phyloP scores from a whole-genome alignment of 23 red algal genomes.

The Gracilariopsis chorda region DNA sequence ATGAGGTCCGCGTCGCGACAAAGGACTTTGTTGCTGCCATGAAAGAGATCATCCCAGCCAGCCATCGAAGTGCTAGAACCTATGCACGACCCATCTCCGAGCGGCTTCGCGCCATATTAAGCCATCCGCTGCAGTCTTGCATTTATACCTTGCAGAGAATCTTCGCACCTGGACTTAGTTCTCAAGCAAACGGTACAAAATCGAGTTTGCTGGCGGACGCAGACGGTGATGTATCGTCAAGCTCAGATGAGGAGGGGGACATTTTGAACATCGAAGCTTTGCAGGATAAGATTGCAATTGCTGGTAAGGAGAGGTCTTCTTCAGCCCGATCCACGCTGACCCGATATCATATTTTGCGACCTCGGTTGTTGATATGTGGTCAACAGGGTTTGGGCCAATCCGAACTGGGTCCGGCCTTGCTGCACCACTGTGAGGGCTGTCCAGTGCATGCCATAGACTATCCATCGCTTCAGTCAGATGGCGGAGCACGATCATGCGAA shows the following conservation, averaged over 20 bases:
- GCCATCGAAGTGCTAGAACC: slow-evolving; percentile 69
- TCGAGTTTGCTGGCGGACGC: background rate
- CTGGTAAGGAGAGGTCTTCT: slow-evolving; percentile 29
- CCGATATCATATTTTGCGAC: slow-evolving; percentile 41
- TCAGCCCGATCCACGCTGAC: background rate
- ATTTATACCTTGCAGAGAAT: slow-evolving; percentile 21
- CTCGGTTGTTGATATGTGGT: slow-evolving; percentile 72
- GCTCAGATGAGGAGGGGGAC: slow-evolving; percentile 32
- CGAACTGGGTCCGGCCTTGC: slow-evolving; percentile 61
- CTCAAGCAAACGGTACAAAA: background rate
- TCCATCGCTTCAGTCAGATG: slow-evolving; percentile 70
- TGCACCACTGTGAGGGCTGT: slow-evolving; percentile 74
- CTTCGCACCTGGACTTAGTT: slow-evolving; percentile 43
- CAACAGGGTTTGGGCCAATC: slow-evolving; percentile 74
- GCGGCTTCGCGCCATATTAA: slow-evolving; percentile 55
- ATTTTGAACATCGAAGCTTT: background rate
- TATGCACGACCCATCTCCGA: slow-evolving; percentile 66
- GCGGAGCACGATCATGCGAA: slow-evolving; percentile 48
- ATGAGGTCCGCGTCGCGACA: slow-evolving; percentile 59
- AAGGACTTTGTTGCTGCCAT: slow-evolving; percentile 78
- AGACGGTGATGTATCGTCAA: background rate
- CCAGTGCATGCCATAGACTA: slow-evolving; percentile 78
- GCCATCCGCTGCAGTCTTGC: slow-evolving; percentile 28
- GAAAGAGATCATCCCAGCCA: slow-evolving; percentile 70
- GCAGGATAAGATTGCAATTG: slow-evolving; percentile 40